These are phyloP conservation scores for Terana coerulea DNA, from an alignment of 768 basidiomycete genomes.

Conservation along the genomic window DNA sequence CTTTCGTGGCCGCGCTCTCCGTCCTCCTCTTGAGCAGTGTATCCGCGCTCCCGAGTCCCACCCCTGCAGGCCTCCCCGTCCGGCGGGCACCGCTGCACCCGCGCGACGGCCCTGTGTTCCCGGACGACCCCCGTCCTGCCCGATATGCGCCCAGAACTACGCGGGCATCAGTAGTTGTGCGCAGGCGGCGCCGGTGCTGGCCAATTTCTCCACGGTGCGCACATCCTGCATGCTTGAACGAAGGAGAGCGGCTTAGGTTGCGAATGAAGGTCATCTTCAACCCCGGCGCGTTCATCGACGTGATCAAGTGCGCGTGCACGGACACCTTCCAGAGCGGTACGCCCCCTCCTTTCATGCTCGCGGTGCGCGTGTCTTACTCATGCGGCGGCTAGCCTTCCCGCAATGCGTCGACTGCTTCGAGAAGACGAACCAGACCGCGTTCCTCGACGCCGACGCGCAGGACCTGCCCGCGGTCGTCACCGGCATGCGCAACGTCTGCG, in stretches of 20 bases:
- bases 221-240: neutral
- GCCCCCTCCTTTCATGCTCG: neutral
- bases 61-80: neutral
- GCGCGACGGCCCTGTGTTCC: conserved; percentile 42
- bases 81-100: neutral
- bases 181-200: conserved; percentile 51
- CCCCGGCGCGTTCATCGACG: conserved; percentile 56
- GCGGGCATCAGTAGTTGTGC: conserved; percentile 53
- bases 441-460: conserved; percentile 36
- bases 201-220: conserved; percentile 52
- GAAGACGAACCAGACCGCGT: conserved; percentile 51
- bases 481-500: conserved; percentile 51
- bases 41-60: neutral
- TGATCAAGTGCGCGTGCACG: conserved; percentile 62
- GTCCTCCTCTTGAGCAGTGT: neutral
- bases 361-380: neutral
- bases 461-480: conserved; percentile 45
- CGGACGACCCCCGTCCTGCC: conserved; percentile 55
- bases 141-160: conserved; percentile 51
- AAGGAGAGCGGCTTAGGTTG: neutral
- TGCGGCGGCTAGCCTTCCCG: conserved; percentile 35
- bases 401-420: conserved; percentile 70
- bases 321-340: conserved; percentile 38
- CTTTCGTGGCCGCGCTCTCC: neutral
- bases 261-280: conserved; percentile 54